Conservation (phyloP, 2,329 filamentous ascomycete species). For the Tetracladium maxilliforme region DNA sequence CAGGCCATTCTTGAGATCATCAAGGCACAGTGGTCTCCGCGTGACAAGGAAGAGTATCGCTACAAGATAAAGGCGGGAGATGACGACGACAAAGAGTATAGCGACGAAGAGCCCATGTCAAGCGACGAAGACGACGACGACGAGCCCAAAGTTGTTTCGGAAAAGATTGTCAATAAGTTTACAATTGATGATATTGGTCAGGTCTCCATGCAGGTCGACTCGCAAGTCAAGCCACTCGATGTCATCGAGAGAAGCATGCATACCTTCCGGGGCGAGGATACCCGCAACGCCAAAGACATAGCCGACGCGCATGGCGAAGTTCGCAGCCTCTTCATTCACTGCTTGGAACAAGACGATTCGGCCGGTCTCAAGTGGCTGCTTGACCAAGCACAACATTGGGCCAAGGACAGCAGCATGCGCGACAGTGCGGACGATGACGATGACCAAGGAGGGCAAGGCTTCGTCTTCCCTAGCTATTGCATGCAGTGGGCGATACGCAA, state of each 20-base stretch:
- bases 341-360: no score
- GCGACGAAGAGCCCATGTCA: conserved; percentile 16
- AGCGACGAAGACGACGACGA: conserved; percentile 14
- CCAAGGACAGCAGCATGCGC: no score
- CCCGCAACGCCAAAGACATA: neutral
- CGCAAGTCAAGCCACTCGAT: conserved; percentile 35
- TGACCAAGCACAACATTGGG: no score
- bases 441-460: no score
- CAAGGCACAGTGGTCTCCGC: conserved; percentile 49
- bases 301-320: no score
- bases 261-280: neutral
- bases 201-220: conserved; percentile 53
- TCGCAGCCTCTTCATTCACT: no score
- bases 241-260: conserved; percentile 29
- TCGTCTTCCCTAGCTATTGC: no score
- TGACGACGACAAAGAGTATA: conserved; percentile 15
- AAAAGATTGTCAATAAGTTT: conserved; percentile 45
- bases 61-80: conserved; percentile 28
- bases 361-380: no score
- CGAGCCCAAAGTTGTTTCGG: conserved; percentile 26
- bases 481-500: no score
- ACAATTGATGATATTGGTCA: conserved; percentile 67
- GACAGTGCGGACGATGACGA: no score
- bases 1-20: conserved; percentile 55
- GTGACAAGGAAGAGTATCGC: conserved; percentile 32